phyloP scores from a whole-genome alignment of 495 filamentous ascomycete genomes.

The Podospora conica region DNA sequence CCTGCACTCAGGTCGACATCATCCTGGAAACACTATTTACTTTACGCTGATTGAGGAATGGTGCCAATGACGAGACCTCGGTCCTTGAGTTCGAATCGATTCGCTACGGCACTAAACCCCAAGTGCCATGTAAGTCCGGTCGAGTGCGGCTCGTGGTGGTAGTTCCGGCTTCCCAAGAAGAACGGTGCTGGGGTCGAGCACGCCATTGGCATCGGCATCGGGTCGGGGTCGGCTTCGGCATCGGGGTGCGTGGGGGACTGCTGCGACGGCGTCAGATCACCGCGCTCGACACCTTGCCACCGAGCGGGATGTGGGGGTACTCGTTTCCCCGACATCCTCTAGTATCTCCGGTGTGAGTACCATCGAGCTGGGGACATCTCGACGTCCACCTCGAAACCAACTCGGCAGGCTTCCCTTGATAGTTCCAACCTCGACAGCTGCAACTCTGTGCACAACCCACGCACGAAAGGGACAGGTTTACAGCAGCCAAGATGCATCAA shows the following conservation, averaged over 20 bases:
- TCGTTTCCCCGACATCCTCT: not conserved
- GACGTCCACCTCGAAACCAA: not conserved
- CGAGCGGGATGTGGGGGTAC: not conserved
- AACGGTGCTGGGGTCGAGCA: not conserved
- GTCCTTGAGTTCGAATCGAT: not conserved
- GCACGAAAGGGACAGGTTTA: not conserved
- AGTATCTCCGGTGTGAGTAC: not conserved
- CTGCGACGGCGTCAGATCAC: not conserved
- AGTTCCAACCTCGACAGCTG: not conserved
- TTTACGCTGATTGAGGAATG: not conserved
- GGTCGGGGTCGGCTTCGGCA: not conserved
- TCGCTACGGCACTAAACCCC: not conserved
- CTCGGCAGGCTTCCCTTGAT: not conserved
- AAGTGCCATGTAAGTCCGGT: not conserved
- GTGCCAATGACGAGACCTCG: not conserved
- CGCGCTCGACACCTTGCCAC: too few relatives aligned
- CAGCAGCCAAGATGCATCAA: conserved; percentile 7
- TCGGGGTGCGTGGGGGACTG: not conserved
- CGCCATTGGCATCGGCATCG: not conserved
- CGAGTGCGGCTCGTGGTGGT: not conserved
- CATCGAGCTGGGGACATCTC: not conserved
- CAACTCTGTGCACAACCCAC: not conserved
- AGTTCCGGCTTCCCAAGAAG: not conserved
- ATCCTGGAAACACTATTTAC: not conserved
- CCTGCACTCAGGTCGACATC: not conserved